Evolutionary conservation across 2,329 filamentous ascomycete genomes (phyloP), one percentile per base, ranked within the genome.

Genomic region (Fusarium sp.): DNA sequence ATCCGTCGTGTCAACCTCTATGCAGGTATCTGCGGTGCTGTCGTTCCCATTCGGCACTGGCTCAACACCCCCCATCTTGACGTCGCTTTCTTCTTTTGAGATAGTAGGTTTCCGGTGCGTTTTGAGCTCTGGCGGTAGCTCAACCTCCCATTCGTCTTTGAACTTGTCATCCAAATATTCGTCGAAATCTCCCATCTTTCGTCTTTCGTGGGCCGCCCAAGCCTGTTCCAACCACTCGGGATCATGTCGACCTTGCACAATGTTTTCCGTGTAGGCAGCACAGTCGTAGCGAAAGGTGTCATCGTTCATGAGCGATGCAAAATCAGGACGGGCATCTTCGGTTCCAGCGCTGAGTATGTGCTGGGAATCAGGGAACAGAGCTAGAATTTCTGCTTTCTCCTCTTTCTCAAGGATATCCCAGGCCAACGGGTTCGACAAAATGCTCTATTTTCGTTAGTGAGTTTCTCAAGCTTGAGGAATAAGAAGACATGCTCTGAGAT

Each of bases 151-250:
- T 26, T 83, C 81, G 4, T 79, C 74, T 69, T 82, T 77, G 57
- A 88, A 84, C 53, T 80, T 80, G 4, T 75, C 70, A 11, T 78
- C 74, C 30, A 86, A 75, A 51, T 80, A 83, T 5, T 81, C 80
- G 59, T 87, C 81, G 62, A 86, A 88, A 3, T 83, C 78, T 6
- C 86, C 86, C 2, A 77, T 72, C 50, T 76, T 78, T 56, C 85
- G 83, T 71, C 80, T 78, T 54, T 80, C 78, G 62, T 87, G 84
- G 1, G 86, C 86, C 6, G 74, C 73, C 79, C 83, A 87, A 1
- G 86, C 86, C 56, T 83, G 78, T 17, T 72, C 76, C 9, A 89
- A 79, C 86, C 86, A 88, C 15, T 80, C 79, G 2, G 81, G 79
- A 65, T 87, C 84, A 58, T 87, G 83, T 33, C 79, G 81, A 5